phyloP scores from a whole-genome alignment of 2,329 filamentous ascomycete species.

The Fusarium scirpi region DNA sequence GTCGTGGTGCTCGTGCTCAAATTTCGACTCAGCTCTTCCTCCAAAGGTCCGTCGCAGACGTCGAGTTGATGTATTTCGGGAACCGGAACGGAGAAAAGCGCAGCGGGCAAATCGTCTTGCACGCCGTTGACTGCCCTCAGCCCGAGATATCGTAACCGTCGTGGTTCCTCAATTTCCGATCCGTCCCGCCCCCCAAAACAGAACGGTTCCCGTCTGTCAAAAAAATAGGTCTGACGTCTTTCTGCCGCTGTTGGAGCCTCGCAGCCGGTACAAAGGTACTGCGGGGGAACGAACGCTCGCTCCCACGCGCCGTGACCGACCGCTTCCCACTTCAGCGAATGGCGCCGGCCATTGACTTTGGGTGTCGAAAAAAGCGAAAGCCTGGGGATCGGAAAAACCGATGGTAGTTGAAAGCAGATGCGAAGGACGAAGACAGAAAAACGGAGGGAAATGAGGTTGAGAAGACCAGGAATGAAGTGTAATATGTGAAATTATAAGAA shows the following conservation, averaged over 20 bases:
- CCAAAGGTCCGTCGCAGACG: conserved; percentile 18
- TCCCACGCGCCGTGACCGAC: conserved; percentile 70
- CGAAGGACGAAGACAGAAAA: conserved; percentile 19
- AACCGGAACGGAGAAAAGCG: conserved; percentile 3
- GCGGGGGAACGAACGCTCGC: conserved; percentile 63
- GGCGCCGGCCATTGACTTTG: conserved; percentile 68
- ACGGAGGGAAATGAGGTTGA: conserved; percentile 8
- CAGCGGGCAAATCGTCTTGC: background rate
- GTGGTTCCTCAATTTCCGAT: conserved; percentile 19
- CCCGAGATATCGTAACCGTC: conserved; percentile 10
- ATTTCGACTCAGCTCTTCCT: conserved; percentile 6
- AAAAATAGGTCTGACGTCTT: conserved; percentile 19
- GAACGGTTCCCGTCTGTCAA: conserved; percentile 15
- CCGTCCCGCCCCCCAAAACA: conserved; percentile 28
- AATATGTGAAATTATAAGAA: conserved; percentile 26
- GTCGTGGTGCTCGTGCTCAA: conserved; percentile 1
- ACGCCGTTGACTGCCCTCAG: conserved; percentile 11
- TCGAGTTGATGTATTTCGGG: conserved; percentile 26
- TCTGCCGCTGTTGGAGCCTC: conserved; percentile 43
- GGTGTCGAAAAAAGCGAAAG: conserved; percentile 30
- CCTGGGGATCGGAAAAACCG: conserved; percentile 26
- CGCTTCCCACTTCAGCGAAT: conserved; percentile 64
- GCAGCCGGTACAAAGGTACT: conserved; percentile 59
- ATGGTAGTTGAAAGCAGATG: conserved; percentile 16
- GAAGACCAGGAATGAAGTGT: conserved; percentile 12